Evolutionary conservation across 306 rosid species (phyloP).

Genomic region (Glycine tomentella): DNA sequence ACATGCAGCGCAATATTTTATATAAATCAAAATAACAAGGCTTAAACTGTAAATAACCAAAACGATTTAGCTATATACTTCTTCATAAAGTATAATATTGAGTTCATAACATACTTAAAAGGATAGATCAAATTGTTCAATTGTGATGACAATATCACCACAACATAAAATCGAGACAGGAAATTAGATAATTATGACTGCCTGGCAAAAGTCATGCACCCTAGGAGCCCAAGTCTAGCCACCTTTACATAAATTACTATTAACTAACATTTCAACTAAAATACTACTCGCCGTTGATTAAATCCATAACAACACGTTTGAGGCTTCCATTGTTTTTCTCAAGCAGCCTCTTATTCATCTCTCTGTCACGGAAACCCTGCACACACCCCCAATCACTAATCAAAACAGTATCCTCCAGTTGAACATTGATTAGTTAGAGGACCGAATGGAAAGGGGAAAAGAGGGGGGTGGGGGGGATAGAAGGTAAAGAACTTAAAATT

Average conservation of each 20-base stretch:
- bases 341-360: conserved; percentile 77
- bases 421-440: background rate
- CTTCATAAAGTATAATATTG: background rate
- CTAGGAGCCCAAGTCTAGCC: background rate
- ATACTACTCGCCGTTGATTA: conserved; percentile 62
- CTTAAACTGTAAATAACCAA: background rate
- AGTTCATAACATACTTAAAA: conserved; percentile 4
- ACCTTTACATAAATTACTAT: background rate
- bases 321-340: conserved; percentile 90
- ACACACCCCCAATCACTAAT: conserved; percentile 34
- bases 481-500: background rate
- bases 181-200: background rate
- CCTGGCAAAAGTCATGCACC: conserved; percentile 13
- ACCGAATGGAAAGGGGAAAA: background rate
- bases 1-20: too few relatives aligned
- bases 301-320: conserved; percentile 90
- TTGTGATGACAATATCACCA: conserved; percentile 29
- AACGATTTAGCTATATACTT: background rate
- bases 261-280: conserved; percentile 43
- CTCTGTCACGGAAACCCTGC: conserved; percentile 80
- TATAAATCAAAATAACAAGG: too few relatives aligned
- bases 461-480: background rate
- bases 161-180: conserved; percentile 8
- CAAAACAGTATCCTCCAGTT: background rate
- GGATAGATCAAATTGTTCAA: conserved; percentile 18